phyloP scores from a whole-genome alignment of 2,329 filamentous ascomycete species.

The Sporothrix pallida region DNA sequence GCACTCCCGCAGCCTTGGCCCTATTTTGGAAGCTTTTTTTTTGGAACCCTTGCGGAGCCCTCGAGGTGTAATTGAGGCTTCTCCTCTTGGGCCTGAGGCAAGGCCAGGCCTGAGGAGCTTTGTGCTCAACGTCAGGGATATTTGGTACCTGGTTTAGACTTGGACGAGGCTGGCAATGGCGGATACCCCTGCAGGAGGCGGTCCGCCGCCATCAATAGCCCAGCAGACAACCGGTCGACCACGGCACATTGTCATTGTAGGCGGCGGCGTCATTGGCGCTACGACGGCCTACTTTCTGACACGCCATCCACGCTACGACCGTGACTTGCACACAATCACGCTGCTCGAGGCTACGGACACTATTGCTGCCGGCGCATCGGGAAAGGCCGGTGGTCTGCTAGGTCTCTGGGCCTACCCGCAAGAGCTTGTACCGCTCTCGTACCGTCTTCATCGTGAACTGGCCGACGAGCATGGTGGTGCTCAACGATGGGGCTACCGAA shows the following conservation, averaged over 20 bases:
- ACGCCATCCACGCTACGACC: constrained; percentile 80
- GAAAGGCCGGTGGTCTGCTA: constrained; percentile 90
- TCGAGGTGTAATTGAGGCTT: neutral
- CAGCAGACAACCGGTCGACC: neutral
- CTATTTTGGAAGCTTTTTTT: neutral
- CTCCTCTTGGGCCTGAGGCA: neutral
- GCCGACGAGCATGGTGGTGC: constrained; percentile 82
- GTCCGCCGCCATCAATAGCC: neutral
- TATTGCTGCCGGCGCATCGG: constrained; percentile 89
- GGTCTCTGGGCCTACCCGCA: constrained; percentile 90
- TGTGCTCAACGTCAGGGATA: no score
- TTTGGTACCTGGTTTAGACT: no score
- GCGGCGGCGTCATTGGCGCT: constrained; percentile 90
- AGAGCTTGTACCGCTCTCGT: constrained; percentile 84
- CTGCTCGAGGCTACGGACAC: constrained; percentile 81
- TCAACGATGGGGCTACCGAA: constrained; percentile 84
- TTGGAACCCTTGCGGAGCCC: neutral
- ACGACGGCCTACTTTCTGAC: constrained; percentile 92
- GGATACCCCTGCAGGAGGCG: constrained; percentile 9
- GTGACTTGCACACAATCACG: constrained; percentile 75
- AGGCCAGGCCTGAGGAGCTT: no score
- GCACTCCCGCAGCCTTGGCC: constrained; percentile 4
- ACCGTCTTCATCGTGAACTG: constrained; percentile 79
- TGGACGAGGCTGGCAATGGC: constrained; percentile 22
- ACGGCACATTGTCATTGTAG: constrained; percentile 52